phyloP scores from a whole-genome alignment of 2,329 filamentous ascomycete genomes.

The Niveomyces coronatus region DNA sequence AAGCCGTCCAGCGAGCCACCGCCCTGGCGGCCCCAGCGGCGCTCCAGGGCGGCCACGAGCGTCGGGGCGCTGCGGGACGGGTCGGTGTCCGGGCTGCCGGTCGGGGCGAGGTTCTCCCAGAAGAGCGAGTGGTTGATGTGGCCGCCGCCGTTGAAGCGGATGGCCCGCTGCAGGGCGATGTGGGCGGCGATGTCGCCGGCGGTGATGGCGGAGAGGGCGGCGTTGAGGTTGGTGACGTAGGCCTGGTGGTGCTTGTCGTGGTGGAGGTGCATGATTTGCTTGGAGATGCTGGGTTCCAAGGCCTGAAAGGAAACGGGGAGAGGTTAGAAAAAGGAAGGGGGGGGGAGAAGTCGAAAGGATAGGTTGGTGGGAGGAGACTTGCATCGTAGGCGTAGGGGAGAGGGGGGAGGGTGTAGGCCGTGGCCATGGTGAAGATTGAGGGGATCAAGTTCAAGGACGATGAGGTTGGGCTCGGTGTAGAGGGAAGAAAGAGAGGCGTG shows the following conservation, averaged over 20 bases:
- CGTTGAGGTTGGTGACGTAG: constrained; percentile 68
- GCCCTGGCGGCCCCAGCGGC: constrained; percentile 48
- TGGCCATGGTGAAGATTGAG: constrained; percentile 21
- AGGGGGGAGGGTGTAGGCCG: constrained; percentile 49
- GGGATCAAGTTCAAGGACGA: too few species aligned
- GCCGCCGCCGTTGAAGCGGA: constrained; percentile 85
- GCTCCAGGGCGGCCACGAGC: too few species aligned
- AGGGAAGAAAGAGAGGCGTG: too few species aligned
- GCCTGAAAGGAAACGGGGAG: constrained; percentile 34
- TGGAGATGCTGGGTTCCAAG: constrained; percentile 63
- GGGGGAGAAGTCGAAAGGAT: not conserved
- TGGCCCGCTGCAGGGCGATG: constrained; percentile 55
- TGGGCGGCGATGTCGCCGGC: constrained; percentile 54
- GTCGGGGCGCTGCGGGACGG: constrained; percentile 42
- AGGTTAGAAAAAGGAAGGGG: not conserved
- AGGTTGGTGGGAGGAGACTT: constrained; percentile 21
- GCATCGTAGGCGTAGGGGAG: constrained; percentile 64
- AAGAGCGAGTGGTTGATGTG: constrained; percentile 92
- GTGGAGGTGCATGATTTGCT: constrained; percentile 73
- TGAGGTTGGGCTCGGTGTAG: too few species aligned
- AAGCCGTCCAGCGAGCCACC: constrained; percentile 59
- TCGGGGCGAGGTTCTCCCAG: constrained; percentile 71
- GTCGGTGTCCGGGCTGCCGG: constrained; percentile 46
- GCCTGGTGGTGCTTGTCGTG: constrained; percentile 71
- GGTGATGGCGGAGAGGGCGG: constrained; percentile 49